Base-by-base conservation (phyloP, 441 rosid genomes). In the Croton laevigatus region DNA sequence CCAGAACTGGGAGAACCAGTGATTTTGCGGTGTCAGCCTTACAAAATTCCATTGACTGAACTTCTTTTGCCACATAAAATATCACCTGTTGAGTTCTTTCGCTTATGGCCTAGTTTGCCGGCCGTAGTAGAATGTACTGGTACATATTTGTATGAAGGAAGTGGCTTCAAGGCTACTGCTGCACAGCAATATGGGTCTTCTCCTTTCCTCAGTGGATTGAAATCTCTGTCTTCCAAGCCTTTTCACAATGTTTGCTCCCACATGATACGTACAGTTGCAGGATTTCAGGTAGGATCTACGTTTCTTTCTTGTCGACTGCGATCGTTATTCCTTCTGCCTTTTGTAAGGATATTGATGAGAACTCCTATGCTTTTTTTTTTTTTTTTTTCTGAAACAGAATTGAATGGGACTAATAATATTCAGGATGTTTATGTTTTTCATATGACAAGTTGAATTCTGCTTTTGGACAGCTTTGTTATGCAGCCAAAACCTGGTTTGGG, bases 401-500 rank as follows among this genome's bases (percentile, higher is more conserved):
- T 13, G 6, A 52, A 53, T 7, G 37, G 11, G 49, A 17, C 10
- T 48, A 66, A 63, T 10, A 22, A 5, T 4, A 44, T 34, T n/a
- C 20, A 8, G 5, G 13, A 68, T 27, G 61, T 27, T 40, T 16
- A 13, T 14, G 27, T 8, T 22, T n/a, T 69, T 22, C 44, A 44
- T 59, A 16, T 37, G 19, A n/a, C 67, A 9, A 40, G 34, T 45
- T 62, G 59, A 67, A 62, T 78, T 70, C 36, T 44, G 13, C 62
- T 40, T 55, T 70, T 69, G 23, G 66, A 74, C 90, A 93, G 99
- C 90, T 93, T 74, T 95, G 99, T 73, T 91, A 88, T 75, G 97
- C 97, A 68, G 99, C 98, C 65, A 95, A 95, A 81, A 95, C 98
- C 59, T 95, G 98, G 99, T 89, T 87, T 76, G 98, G 98, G 68